These are phyloP conservation scores for Exophiala phaeomuriformis DNA, from an alignment of 2,329 filamentous ascomycete genomes.

Conservation along the genomic window DNA sequence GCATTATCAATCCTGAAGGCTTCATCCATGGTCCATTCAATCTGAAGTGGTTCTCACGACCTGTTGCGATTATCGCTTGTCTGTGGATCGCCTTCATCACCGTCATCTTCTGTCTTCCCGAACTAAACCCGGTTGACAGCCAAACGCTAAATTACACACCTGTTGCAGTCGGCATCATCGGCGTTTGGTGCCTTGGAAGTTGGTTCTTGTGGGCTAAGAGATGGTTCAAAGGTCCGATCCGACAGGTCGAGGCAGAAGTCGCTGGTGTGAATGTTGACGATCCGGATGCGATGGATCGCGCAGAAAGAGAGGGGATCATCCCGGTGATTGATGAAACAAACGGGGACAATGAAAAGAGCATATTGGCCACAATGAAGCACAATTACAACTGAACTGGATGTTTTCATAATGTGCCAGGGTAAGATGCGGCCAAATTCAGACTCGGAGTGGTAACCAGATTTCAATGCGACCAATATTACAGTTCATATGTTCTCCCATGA, in stretches of 20 bases:
- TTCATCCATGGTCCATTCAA: constrained; percentile 54
- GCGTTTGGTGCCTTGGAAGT: constrained; percentile 39
- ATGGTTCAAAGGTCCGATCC: constrained; percentile 53
- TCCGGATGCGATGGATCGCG: constrained; percentile 39
- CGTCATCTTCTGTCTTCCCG: constrained; percentile 52
- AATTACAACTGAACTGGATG: constrained; percentile 6
- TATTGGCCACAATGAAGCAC: constrained; percentile 21
- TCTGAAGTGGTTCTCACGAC: constrained; percentile 41
- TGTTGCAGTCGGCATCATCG: constrained; percentile 53
- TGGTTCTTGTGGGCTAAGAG: constrained; percentile 49
- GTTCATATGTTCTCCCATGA: no score
- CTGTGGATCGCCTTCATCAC: constrained; percentile 51
- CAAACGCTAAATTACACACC: constrained; percentile 55
- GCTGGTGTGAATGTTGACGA: constrained; percentile 44
- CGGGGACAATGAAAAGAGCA: constrained; percentile 17
- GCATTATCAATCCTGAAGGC: constrained; percentile 45
- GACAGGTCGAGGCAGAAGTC: constrained; percentile 46
- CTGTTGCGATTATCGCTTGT: constrained; percentile 44
- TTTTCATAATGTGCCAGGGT: neutral
- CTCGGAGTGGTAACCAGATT: no score
- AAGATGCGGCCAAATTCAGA: no score
- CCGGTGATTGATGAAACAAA: constrained; percentile 10
- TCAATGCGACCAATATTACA: no score
- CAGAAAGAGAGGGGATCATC: constrained; percentile 30
- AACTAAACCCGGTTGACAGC: constrained; percentile 48